These are phyloP conservation scores for Rhizophora mangle DNA, from an alignment of 345 rosid genomes.

Conservation along the genomic window DNA sequence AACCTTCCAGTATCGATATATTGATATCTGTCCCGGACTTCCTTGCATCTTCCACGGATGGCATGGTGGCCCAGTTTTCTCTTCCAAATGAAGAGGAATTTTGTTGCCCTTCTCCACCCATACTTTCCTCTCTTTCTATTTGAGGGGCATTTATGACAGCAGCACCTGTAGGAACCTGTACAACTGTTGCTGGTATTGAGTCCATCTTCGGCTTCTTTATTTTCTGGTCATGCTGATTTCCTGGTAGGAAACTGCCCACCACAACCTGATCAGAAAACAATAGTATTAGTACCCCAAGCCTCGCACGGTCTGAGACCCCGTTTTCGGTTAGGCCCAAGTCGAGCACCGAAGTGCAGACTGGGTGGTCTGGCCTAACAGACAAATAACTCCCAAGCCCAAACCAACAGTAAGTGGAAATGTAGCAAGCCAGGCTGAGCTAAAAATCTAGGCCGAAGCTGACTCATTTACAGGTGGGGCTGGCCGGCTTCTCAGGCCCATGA, in stretches of 20 bases:
- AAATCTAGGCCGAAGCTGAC: too few species aligned
- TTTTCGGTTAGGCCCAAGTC: not conserved
- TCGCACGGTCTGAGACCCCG: not conserved
- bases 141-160: slow-evolving; percentile 33
- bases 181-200: slow-evolving; percentile 19
- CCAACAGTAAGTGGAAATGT: too few species aligned
- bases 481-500: too few species aligned
- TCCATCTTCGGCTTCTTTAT: slow-evolving; percentile 51
- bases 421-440: too few species aligned
- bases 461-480: too few species aligned
- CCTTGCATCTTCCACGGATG: slow-evolving; percentile 42
- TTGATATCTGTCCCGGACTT: slow-evolving; percentile 56
- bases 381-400: too few species aligned
- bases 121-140: slow-evolving; percentile 33
- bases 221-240: slow-evolving; percentile 66
- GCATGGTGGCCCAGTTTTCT: slow-evolving; percentile 53
- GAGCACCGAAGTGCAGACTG: not conserved
- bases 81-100: slow-evolving; percentile 36
- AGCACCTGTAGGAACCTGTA: slow-evolving; percentile 16
- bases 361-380: too few species aligned
- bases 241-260: slow-evolving; percentile 77
- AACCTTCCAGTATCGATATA: slow-evolving; percentile 47
- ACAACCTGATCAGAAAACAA: slow-evolving; percentile 52
- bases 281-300: not conserved
- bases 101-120: slow-evolving; percentile 21